Conservation (phyloP, 75 land plant species). For the Sequoia sempervirens region DNA sequence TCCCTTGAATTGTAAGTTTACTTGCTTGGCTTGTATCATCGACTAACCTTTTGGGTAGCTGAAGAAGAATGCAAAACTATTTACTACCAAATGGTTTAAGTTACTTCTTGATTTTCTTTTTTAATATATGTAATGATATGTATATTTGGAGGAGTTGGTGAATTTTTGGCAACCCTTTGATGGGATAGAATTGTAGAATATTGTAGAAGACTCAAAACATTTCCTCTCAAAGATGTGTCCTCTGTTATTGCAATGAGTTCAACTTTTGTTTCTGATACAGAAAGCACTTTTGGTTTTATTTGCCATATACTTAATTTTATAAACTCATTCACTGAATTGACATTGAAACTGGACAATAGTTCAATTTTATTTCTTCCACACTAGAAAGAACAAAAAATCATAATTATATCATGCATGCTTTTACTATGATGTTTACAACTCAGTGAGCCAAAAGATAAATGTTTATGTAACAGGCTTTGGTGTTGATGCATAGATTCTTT, state of each 20-base stretch:
- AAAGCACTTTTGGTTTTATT: background rate
- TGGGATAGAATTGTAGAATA: background rate
- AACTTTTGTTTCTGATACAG: background rate
- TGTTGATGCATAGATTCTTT: constrained; percentile 85
- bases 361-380: background rate
- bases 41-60: background rate
- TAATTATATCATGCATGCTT: background rate
- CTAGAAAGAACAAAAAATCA: no score
- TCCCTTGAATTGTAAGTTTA: background rate
- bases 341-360: background rate
- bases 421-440: background rate
- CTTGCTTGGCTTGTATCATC: background rate
- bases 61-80: background rate
- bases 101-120: background rate
- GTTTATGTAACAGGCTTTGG: constrained; percentile 72
- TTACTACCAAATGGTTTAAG: no score
- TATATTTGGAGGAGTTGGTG: background rate
- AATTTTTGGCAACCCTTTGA: background rate
- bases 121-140: background rate
- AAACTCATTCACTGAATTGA: background rate
- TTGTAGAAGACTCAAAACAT: background rate
- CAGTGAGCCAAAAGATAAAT: background rate
- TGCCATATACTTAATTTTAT: background rate
- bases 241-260: background rate
- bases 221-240: background rate